Base-by-base conservation (phyloP, 148 eudicot species). In the Cornus florida region DNA sequence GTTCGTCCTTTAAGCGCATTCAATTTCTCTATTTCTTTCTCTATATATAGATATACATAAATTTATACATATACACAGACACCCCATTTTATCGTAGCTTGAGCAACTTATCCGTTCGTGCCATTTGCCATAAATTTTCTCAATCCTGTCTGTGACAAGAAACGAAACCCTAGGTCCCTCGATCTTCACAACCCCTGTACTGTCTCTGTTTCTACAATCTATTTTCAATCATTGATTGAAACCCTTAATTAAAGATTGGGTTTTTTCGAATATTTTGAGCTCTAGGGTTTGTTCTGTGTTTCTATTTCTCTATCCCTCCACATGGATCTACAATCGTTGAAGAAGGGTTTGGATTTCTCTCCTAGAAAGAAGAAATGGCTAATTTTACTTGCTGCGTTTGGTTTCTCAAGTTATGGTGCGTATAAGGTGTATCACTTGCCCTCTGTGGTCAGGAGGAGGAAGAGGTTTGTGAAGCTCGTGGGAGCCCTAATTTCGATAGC, bases 381-480 rank as follows among this genome's bases (percentile, higher is more conserved):
- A 50, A 20, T 91, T 5, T 53, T 90, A 20, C 72, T 88, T 16
- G 92, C 94, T 39, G 59, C 90, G 11, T 82, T 88, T 38, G 97
- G 97, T 10, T 79, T 80, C 14, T 91, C 93, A 39, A 77, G 92
- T 64, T 94, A 90, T 83, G 92, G 95, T 39, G 89, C 82, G 78
- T 94, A 91, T 73, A 90, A 71, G 75, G 85, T 88, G 39, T 92
- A 87, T 86, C 82, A 89, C 80, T 81, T 83, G 81, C 93, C 92
- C 11, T 86, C 79, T 70, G 84, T 94, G 35, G 80, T 74, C 2
- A 89, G 89, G 71, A 94, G 87, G 76, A 84, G 97, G 71, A 82
- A 77, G 79, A 90, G 81, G 66, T 24, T 91, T 16, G 59, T 79
- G 43, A 94, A 82, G 75, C 68, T 94, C 41, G 67, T 92, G 0